These are phyloP conservation scores for Sequoiadendron giganteum DNA, from an alignment of 75 land plant genomes.

Conservation along the genomic window DNA sequence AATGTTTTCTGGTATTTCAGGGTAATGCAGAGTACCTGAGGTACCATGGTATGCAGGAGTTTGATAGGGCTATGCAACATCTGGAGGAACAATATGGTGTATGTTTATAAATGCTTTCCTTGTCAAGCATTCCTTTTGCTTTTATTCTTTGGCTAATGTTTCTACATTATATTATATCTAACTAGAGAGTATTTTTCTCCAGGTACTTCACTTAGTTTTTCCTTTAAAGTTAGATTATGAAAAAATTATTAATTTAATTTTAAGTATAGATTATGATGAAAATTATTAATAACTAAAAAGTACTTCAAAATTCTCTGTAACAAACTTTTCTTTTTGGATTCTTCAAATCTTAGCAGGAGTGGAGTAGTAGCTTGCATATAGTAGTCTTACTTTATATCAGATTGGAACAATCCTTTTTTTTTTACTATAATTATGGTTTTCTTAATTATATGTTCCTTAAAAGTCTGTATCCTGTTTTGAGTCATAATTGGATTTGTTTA, in stretches of 20 bases:
- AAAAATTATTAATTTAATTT: neutral
- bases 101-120: slow-evolving; percentile 14
- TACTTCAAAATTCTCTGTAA: neutral
- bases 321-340: neutral
- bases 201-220: neutral
- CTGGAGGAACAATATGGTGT: slow-evolving; percentile 74
- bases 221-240: neutral
- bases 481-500: neutral
- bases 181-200: neutral
- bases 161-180: neutral
- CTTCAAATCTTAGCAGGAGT: neutral
- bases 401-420: neutral
- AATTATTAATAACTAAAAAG: neutral
- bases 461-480: neutral
- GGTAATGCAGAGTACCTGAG: slow-evolving; percentile 87
- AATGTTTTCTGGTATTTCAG: slow-evolving; percentile 22
- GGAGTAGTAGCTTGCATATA: neutral
- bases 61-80: slow-evolving; percentile 87
- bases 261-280: neutral
- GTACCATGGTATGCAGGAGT: slow-evolving; percentile 82
- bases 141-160: neutral
- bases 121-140: neutral
- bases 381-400: neutral
- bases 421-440: neutral
- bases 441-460: neutral